Base-by-base conservation (phyloP, 2,329 filamentous ascomycete species). In the Penicillium expansum region DNA sequence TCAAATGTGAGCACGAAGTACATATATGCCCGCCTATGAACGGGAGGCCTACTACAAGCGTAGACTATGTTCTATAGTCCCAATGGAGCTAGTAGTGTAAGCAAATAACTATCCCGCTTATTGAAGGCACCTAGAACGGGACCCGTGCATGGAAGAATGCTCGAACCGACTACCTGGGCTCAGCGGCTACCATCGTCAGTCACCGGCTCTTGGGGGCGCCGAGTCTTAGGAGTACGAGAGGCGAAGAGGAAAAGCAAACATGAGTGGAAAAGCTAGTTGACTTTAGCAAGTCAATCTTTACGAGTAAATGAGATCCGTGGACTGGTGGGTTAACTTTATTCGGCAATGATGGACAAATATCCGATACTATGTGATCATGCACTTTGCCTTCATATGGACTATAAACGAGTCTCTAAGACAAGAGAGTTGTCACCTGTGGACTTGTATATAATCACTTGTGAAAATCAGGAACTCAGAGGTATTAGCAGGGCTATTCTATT, bases 101-200 rank as follows among this genome's bases (percentile, higher is more conserved):
- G 43, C 13, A 47, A 11, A 29, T 32, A n/a, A 9, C 18, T 18
- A 51, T 32, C 14, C 7, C 27, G 38, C 38, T 44, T 33, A 33
- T 24, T 43, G 16, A 27, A 51, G 48, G 38, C 20, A 11, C 4
- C 16, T 8, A 10, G 11, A 33, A 35, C 3, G 44, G 4, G 13
- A 49, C 48, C n/a, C 24, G 13, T 41, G 48, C 27, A 38, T 41
- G 13, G 14, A 29, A 11, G 14, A 37, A 9, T 24, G 20, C n/a
- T 33, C 27, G 18, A 18, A 11, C 9, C n/a, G 30, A 18, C 30
- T 48, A 22, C 41, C 14, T 6, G 14, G n/a, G 9, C 13, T 29
- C 38, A 11, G n/a, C 45, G 47, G 52, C 8, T 55, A 55, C 7
- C 20, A 30, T 55, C 52, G 38, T 55, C 45, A 50, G 38, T 38